Evolutionary conservation across 2,329 filamentous ascomycete genomes (phyloP).

Genomic region (Emmonsiellopsis sp.): DNA sequence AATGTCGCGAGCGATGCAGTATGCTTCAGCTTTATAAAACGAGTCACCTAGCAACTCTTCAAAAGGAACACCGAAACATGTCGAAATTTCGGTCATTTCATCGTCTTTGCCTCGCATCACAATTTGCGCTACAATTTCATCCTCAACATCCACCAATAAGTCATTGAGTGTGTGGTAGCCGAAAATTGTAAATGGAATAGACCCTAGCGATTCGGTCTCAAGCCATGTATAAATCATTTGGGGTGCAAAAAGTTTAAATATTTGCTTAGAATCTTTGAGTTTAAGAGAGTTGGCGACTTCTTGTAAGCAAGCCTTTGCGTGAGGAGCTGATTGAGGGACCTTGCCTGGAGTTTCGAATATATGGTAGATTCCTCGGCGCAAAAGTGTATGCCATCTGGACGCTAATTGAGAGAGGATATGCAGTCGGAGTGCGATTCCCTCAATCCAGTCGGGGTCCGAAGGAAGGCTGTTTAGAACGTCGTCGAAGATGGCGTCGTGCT

Average conservation of each 20-base stretch:
- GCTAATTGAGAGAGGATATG: slow-evolving; percentile 68
- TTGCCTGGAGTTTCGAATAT: slow-evolving; percentile 85
- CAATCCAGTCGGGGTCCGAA: slow-evolving; percentile 57
- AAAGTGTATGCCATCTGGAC: slow-evolving; percentile 73
- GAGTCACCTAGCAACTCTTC: slow-evolving; percentile 54
- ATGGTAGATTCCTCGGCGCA: slow-evolving; percentile 81
- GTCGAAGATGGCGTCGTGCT: slow-evolving; percentile 75
- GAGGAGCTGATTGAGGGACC: slow-evolving; percentile 53
- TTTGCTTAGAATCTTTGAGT: slow-evolving; percentile 55
- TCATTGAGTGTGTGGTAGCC: slow-evolving; percentile 61
- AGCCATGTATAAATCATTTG: slow-evolving; percentile 92
- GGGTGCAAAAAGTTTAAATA: slow-evolving; percentile 78
- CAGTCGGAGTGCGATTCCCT: slow-evolving; percentile 79
- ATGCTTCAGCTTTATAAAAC: slow-evolving; percentile 74
- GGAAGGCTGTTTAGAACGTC: slow-evolving; percentile 78
- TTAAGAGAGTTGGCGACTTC: slow-evolving; percentile 57
- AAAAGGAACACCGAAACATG: slow-evolving; percentile 46
- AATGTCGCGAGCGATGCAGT: slow-evolving; percentile 72
- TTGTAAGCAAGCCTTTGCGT: slow-evolving; percentile 64
- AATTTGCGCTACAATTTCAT: slow-evolving; percentile 71
- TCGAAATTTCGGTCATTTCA: slow-evolving; percentile 53
- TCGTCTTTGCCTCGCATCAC: slow-evolving; percentile 69
- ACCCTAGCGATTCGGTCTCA: slow-evolving; percentile 53
- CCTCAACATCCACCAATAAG: slow-evolving; percentile 61
- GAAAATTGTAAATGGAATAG: slow-evolving; percentile 79